A percentile compares a stretch with the other conserved stretches of the same genome.
Evolutionary conservation across 2,329 filamentous ascomycete species (phyloP).

Genomic region (Orbilia oligospora): DNA sequence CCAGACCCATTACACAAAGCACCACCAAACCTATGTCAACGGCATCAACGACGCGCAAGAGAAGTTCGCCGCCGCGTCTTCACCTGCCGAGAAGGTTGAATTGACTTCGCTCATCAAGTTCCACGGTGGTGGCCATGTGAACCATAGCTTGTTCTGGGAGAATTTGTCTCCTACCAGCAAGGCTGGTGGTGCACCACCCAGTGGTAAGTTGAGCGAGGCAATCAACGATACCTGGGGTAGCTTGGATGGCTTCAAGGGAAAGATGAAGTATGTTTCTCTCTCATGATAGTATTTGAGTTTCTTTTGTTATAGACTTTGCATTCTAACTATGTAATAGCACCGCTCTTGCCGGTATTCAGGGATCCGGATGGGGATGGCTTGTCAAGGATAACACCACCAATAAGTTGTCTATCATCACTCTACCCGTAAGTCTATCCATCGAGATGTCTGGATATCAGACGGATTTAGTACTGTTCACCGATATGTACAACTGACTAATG

Average conservation of each 20-base stretch:
- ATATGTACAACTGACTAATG: background rate
- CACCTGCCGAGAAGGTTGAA: conserved; percentile 73
- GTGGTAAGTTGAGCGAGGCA: conserved; percentile 69
- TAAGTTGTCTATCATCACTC: conserved; percentile 77
- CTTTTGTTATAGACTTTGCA: background rate
- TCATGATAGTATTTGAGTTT: background rate
- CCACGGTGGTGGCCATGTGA: conserved; percentile 77
- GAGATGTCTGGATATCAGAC: no score
- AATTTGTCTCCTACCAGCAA: conserved; percentile 77
- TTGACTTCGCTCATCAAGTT: conserved; percentile 76
- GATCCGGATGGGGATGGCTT: conserved; percentile 74
- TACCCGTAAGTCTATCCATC: conserved; percentile 70
- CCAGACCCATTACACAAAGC: conserved; percentile 86
- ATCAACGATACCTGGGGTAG: conserved; percentile 69
- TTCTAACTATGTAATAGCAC: conserved; percentile 63
- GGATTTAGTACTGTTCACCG: background rate
- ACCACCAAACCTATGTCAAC: conserved; percentile 94
- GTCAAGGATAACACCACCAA: conserved; percentile 73
- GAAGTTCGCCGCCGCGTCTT: conserved; percentile 75
- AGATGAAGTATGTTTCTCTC: conserved; percentile 69
- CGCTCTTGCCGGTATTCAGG: conserved; percentile 74
- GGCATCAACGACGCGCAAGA: conserved; percentile 85
- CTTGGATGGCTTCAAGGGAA: conserved; percentile 72
- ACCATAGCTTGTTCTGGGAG: conserved; percentile 79
- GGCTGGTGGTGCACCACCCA: conserved; percentile 75